Evolutionary conservation across 1,284 basidiomycete genomes (phyloP).

Genomic region (Irpex lacteus): DNA sequence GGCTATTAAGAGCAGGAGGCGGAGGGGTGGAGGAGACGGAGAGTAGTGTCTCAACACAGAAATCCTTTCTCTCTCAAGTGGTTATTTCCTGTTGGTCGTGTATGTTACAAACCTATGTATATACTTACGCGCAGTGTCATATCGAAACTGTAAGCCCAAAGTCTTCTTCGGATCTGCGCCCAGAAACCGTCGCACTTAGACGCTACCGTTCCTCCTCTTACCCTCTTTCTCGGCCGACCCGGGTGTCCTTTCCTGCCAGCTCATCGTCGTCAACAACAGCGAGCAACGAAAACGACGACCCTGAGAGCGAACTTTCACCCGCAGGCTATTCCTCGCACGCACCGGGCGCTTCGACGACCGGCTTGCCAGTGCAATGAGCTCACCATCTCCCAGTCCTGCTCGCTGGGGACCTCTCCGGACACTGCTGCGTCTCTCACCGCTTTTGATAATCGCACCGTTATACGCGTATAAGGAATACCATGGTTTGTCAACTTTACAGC

Average conservation of each 20-base stretch:
- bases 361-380: background rate
- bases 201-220: background rate
- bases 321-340: background rate
- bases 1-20: slow-evolving; percentile 61
- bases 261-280: background rate
- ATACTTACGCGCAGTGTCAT: background rate
- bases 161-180: background rate
- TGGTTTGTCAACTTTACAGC: slow-evolving; percentile 16
- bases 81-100: background rate
- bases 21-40: slow-evolving; percentile 38
- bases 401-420: slow-evolving; percentile 38
- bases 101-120: background rate
- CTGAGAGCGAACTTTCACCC: background rate
- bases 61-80: background rate
- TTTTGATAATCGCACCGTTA: slow-evolving; percentile 32
- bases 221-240: background rate
- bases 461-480: slow-evolving; percentile 31
- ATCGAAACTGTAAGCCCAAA: background rate
- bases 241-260: background rate
- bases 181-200: background rate
- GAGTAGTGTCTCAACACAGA: slow-evolving; percentile 9
- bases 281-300: background rate
- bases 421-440: slow-evolving; percentile 31
- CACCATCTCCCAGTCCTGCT: slow-evolving; percentile 2
- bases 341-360: background rate